These are phyloP conservation scores for Hortaea sp. DNA, from an alignment of 2,329 filamentous ascomycete genomes.

Conservation along the genomic window DNA sequence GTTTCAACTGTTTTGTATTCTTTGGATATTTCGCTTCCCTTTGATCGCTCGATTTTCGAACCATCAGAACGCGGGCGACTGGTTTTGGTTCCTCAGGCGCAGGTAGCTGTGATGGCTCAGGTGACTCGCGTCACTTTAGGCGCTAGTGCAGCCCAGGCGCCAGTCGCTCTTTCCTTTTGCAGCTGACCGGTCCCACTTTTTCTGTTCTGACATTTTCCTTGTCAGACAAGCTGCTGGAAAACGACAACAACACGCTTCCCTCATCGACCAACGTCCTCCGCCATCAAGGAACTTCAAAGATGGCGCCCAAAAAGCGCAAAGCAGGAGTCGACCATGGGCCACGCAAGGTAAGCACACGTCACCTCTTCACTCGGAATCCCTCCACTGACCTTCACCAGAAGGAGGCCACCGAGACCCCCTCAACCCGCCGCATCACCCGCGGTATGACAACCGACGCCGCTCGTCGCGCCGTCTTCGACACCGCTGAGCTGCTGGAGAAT, in stretches of 20 bases:
- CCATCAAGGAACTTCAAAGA: not conserved
- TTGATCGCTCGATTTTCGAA: too few species aligned
- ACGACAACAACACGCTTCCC: not conserved
- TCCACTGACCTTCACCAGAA: not conserved
- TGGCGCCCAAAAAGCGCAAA: not conserved
- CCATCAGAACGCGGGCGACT: too few species aligned
- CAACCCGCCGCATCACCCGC: not conserved
- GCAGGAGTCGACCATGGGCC: not conserved
- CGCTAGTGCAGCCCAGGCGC: not conserved
- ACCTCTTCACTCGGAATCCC: not conserved
- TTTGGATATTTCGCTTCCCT: too few species aligned
- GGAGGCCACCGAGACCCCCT: not conserved
- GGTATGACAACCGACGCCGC: not conserved
- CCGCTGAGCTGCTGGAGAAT: constrained; percentile 28
- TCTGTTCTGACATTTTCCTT: not conserved
- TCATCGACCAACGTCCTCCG: too few species aligned
- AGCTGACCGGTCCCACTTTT: not conserved
- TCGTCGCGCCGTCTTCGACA: constrained; percentile 17
- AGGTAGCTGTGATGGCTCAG: not conserved
- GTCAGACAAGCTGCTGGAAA: not conserved
- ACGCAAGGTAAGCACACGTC: not conserved
- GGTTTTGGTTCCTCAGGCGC: too few species aligned
- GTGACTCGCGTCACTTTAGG: not conserved
- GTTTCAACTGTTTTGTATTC: too few species aligned
- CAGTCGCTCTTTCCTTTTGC: not conserved